These are phyloP conservation scores for Nakataea oryzae DNA, from an alignment of 2,329 filamentous ascomycete species.

Conservation along the genomic window DNA sequence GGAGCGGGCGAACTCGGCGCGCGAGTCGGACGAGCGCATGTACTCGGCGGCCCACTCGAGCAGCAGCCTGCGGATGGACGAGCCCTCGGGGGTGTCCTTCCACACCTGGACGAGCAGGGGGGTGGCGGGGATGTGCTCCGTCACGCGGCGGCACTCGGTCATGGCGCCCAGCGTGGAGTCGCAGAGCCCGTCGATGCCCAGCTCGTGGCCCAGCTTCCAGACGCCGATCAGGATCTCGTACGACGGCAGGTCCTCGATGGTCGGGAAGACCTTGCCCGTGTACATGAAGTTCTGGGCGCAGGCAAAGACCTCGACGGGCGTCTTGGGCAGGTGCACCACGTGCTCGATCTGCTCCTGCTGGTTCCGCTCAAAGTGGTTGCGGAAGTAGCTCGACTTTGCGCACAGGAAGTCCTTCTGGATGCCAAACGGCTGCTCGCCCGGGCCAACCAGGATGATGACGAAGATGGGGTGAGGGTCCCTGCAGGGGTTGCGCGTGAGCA, in stretches of 20 bases:
- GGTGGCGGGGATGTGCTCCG: conserved; percentile 45
- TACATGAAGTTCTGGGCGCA: conserved; percentile 44
- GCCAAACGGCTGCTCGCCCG: conserved; percentile 41
- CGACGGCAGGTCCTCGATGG: conserved; percentile 29
- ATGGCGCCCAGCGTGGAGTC: conserved; percentile 46
- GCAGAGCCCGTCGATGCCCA: conserved; percentile 44
- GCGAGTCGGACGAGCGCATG: conserved; percentile 44
- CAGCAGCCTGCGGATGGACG: conserved; percentile 46
- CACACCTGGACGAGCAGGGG: conserved; percentile 50
- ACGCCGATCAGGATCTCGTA: conserved; percentile 44
- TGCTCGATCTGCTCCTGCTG: conserved; percentile 31
- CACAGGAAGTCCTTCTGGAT: conserved; percentile 50
- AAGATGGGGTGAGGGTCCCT: conserved; percentile 46
- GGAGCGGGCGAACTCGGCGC: conserved; percentile 48
- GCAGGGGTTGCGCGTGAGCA: neutral
- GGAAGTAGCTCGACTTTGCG: conserved; percentile 37
- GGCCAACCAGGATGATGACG: conserved; percentile 42
- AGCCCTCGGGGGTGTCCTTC: conserved; percentile 51
- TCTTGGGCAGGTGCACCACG: conserved; percentile 37
- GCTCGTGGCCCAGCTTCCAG: conserved; percentile 44
- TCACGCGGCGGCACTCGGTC: conserved; percentile 41
- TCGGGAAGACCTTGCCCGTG: conserved; percentile 35
- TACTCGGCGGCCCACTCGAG: conserved; percentile 54
- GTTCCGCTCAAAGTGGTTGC: conserved; percentile 28
- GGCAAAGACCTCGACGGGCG: conserved; percentile 40